phyloP scores from a whole-genome alignment of 1,139 yeast genomes.

The Kodamaea alishanica region DNA sequence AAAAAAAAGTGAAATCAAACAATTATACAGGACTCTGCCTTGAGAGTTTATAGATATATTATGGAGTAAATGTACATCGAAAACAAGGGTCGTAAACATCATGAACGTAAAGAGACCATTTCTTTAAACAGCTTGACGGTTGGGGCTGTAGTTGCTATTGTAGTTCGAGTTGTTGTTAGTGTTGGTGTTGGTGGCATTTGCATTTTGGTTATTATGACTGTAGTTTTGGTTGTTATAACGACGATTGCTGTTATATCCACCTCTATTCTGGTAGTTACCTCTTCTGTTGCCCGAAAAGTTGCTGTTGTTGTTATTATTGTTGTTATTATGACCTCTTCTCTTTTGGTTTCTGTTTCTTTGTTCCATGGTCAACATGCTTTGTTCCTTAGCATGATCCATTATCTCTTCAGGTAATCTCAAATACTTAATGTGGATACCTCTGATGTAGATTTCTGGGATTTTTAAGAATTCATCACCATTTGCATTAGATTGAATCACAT shows the following conservation, averaged over 20 bases:
- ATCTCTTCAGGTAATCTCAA: slow-evolving; percentile 52
- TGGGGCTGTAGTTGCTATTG: slow-evolving; percentile 8
- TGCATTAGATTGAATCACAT: slow-evolving; percentile 72
- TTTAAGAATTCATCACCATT: slow-evolving; percentile 66
- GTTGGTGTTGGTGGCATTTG: slow-evolving; percentile 3
- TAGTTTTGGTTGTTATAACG: slow-evolving; percentile 8
- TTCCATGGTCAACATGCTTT: slow-evolving; percentile 53
- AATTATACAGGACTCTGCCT: too few species aligned
- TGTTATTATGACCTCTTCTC: slow-evolving; percentile 30
- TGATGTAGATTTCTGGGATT: slow-evolving; percentile 74
- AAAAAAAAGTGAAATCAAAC: too few species aligned
- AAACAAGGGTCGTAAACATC: background rate
- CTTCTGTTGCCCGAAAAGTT: slow-evolving; percentile 12
- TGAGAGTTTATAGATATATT: too few species aligned
- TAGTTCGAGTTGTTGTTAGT: slow-evolving; percentile 6
- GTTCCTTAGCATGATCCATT: slow-evolving; percentile 79
- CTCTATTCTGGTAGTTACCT: slow-evolving; percentile 12
- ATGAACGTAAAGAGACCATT: slow-evolving; percentile 3
- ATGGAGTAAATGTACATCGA: too few species aligned
- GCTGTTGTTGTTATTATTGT: slow-evolving; percentile 8
- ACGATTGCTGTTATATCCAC: slow-evolving; percentile 12
- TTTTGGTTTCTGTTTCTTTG: slow-evolving; percentile 48
- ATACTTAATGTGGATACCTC: slow-evolving; percentile 69
- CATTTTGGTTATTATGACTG: slow-evolving; percentile 1
- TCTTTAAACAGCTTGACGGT: slow-evolving; percentile 13